Percentiles rank a stretch among this genome's conserved stretches.
Conservation (phyloP, 805 yeast genomes). For the Crinitomyces ghanaensis region DNA sequence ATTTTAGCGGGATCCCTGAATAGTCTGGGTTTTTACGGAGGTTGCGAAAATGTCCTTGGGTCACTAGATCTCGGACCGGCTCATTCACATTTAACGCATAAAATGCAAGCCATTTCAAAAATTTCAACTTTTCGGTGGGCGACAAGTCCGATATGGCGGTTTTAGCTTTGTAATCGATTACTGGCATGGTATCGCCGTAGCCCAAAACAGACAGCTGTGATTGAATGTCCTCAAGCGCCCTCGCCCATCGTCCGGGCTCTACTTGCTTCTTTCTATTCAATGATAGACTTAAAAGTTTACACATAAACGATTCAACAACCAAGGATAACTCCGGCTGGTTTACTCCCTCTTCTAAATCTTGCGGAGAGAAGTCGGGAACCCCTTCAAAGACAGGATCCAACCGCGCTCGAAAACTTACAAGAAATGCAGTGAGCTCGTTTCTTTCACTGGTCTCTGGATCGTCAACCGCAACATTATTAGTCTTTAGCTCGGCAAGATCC, state of each 20-base stretch:
- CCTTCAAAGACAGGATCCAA: slow-evolving; percentile 24
- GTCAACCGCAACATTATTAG: slow-evolving; percentile 16
- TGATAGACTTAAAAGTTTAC: slow-evolving; percentile 25
- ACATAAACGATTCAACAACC: slow-evolving; percentile 24
- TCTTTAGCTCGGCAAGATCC: too few relatives aligned
- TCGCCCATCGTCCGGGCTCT: slow-evolving; percentile 26
- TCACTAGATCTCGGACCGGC: too few relatives aligned
- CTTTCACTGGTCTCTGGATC: slow-evolving; percentile 12
- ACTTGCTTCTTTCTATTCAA: slow-evolving; percentile 31
- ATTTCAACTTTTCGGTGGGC: slow-evolving; percentile 5
- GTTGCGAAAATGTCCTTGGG: too few relatives aligned
- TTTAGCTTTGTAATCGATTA: slow-evolving; percentile 15
- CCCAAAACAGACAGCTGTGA: slow-evolving; percentile 21
- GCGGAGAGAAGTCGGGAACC: slow-evolving; percentile 28
- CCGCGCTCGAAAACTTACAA: slow-evolving; percentile 21
- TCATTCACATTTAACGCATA: too few relatives aligned
- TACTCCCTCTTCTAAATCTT: slow-evolving; percentile 30
- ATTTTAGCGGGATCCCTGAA: too few relatives aligned
- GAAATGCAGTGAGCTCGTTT: slow-evolving; percentile 21
- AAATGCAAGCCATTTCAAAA: too few relatives aligned
- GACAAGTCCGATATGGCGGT: slow-evolving; percentile 1
- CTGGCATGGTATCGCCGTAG: slow-evolving; percentile 20
- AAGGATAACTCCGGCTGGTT: slow-evolving; percentile 12
- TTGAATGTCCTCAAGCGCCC: slow-evolving; percentile 30
- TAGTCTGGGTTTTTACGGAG: too few relatives aligned